phyloP scores from a whole-genome alignment of 176 grass and related monocot genomes.

The Eragrostis nindensis region DNA sequence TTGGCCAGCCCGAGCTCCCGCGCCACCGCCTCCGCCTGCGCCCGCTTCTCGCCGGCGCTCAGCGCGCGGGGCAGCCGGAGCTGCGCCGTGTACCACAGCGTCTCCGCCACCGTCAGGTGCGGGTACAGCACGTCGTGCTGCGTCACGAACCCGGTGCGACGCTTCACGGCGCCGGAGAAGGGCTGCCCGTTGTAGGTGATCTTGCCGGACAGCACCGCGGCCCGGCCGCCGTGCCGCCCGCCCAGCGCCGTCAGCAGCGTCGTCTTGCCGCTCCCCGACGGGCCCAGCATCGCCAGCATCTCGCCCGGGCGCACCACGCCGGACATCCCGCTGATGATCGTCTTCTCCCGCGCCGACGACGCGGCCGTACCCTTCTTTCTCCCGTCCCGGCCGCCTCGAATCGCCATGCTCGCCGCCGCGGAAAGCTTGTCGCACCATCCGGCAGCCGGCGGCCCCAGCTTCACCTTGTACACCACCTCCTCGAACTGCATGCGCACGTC shows the following conservation, averaged over 20 bases:
- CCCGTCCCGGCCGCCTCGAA: neutral
- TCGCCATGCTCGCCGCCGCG: neutral
- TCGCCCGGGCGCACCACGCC: constrained; percentile 85
- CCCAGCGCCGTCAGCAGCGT: constrained; percentile 91
- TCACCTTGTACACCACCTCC: constrained; percentile 88
- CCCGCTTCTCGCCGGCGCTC: constrained; percentile 54
- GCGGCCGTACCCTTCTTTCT: neutral
- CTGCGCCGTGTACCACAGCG: constrained; percentile 90
- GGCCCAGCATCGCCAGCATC: constrained; percentile 97
- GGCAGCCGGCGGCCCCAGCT: constrained; percentile 32
- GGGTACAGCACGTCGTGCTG: constrained; percentile 98
- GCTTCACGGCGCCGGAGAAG: constrained; percentile 78
- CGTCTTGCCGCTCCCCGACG: constrained; percentile 97
- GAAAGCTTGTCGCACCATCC: constrained; percentile 43
- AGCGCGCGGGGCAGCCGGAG: constrained; percentile 72
- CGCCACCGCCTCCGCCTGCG: constrained; percentile 69
- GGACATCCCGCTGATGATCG: constrained; percentile 85
- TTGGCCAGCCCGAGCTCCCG: constrained; percentile 74
- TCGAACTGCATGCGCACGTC: constrained; percentile 64
- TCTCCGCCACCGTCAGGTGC: constrained; percentile 87
- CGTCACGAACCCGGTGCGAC: constrained; percentile 83
- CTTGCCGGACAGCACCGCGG: constrained; percentile 68
- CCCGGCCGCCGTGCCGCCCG: constrained; percentile 47
- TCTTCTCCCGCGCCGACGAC: constrained; percentile 58
- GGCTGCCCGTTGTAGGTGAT: constrained; percentile 84